Percentiles rank a stretch among this genome's conserved stretches.
These are phyloP conservation scores for Nakataea oryzae DNA, from an alignment of 2,329 filamentous ascomycete species.

Conservation along the genomic window DNA sequence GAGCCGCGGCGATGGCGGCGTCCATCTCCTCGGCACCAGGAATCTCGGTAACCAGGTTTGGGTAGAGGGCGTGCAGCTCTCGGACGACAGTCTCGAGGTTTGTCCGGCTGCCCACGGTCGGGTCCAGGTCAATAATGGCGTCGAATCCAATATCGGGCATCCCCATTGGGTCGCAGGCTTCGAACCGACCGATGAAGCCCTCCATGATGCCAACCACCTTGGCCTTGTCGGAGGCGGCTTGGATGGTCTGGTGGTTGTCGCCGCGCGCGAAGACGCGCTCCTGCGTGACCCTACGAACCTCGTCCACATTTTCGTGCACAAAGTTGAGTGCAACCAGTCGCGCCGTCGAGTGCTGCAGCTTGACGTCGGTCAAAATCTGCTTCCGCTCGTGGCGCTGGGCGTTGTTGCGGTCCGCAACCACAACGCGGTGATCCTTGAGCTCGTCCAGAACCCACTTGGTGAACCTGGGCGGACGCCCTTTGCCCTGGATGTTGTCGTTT, in stretches of 20 bases:
- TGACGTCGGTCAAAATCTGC: slow-evolving; percentile 76
- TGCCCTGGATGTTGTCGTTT: slow-evolving; percentile 83
- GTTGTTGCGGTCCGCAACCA: slow-evolving; percentile 91
- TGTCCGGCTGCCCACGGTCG: slow-evolving; percentile 62
- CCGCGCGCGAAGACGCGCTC: slow-evolving; percentile 74
- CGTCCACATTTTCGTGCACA: slow-evolving; percentile 66
- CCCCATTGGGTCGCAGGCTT: slow-evolving; percentile 56
- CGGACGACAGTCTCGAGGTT: slow-evolving; percentile 76
- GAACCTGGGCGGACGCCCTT: slow-evolving; percentile 68
- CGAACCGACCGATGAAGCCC: slow-evolving; percentile 78
- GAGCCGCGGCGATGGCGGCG: slow-evolving; percentile 62
- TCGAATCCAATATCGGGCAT: slow-evolving; percentile 79
- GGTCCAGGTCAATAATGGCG: slow-evolving; percentile 73
- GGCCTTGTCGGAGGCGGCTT: slow-evolving; percentile 60
- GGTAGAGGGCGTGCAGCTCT: slow-evolving; percentile 65
- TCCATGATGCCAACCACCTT: slow-evolving; percentile 92
- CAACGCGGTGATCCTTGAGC: slow-evolving; percentile 56
- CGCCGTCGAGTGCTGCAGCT: slow-evolving; percentile 47
- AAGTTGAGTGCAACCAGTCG: slow-evolving; percentile 82
- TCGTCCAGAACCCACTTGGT: slow-evolving; percentile 57
- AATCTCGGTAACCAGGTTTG: slow-evolving; percentile 60
- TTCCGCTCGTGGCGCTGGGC: slow-evolving; percentile 78
- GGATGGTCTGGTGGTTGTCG: slow-evolving; percentile 97
- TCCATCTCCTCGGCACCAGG: slow-evolving; percentile 69
- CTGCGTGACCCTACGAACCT: slow-evolving; percentile 65